Percentiles rank a stretch among this genome's conserved stretches.
Conservation (phyloP, 345 rosid species). For the Aquilaria yunnanensis region DNA sequence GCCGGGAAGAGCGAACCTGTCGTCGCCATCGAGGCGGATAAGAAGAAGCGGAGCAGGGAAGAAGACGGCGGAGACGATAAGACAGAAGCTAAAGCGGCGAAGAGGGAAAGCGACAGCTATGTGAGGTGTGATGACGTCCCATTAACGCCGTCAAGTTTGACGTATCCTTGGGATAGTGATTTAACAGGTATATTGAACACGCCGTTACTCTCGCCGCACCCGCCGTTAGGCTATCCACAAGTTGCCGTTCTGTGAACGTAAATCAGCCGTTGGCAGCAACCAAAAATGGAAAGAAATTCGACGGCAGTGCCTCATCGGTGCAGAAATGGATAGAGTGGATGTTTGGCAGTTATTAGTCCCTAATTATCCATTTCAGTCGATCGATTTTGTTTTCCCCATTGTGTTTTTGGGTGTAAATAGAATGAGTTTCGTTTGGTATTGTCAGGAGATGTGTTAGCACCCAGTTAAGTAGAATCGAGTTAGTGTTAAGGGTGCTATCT, state of each 20-base stretch:
- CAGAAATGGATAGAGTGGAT: not conserved
- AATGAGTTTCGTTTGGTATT: too few relatives aligned
- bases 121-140: constrained; percentile 17
- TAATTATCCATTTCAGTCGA: too few relatives aligned
- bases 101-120: constrained; percentile 22
- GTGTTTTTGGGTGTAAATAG: too few relatives aligned
- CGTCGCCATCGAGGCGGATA: constrained; percentile 14
- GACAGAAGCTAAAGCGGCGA: constrained; percentile 16
- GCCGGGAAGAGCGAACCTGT: constrained; percentile 33
- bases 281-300: too few relatives aligned
- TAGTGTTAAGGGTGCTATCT: too few relatives aligned
- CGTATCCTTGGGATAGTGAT: constrained; percentile 32
- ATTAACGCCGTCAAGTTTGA: constrained; percentile 39
- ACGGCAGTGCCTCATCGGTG: too few relatives aligned
- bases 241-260: constrained; percentile 19
- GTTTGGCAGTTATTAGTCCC: not conserved
- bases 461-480: too few relatives aligned
- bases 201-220: constrained; percentile 40
- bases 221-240: constrained; percentile 22
- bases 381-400: too few relatives aligned
- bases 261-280: too few relatives aligned
- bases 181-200: constrained; percentile 34
- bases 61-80: constrained; percentile 11
- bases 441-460: too few relatives aligned
- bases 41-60: constrained; percentile 38